Conservation (phyloP, 1,284 basidiomycete genomes). For the Puccinia horiana region DNA sequence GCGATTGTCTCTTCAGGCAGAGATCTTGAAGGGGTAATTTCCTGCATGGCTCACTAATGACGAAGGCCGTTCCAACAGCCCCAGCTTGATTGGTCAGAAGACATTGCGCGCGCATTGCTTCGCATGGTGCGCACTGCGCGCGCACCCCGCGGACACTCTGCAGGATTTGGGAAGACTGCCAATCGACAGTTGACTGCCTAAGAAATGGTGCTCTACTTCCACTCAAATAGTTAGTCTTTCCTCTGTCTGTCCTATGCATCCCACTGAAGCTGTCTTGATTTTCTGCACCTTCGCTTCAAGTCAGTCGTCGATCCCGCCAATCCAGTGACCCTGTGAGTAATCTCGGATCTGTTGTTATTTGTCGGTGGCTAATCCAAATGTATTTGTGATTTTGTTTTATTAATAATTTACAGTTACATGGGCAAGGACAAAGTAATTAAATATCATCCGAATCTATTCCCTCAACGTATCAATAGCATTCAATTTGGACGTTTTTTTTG, state of each 20-base stretch:
- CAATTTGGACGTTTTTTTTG: background rate
- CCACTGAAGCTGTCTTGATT: background rate
- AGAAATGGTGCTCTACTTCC: conserved; percentile 30
- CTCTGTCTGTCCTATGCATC: background rate
- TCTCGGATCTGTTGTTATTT: background rate
- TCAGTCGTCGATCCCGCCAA: conserved; percentile 35
- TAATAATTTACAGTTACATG: conserved; percentile 24
- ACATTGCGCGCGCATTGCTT: background rate
- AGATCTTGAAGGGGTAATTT: background rate
- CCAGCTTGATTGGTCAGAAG: background rate
- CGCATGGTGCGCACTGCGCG: background rate
- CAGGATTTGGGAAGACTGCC: too few species aligned
- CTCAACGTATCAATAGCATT: background rate
- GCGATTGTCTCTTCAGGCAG: conserved; percentile 63
- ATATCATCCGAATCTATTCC: background rate
- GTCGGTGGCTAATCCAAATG: background rate
- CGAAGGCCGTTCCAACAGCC: background rate
- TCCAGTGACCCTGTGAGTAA: conserved; percentile 34
- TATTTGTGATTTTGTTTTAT: background rate
- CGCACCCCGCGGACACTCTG: too few species aligned
- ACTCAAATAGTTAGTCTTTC: conserved; percentile 25
- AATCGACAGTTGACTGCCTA: too few species aligned
- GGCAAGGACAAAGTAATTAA: conserved; percentile 43
- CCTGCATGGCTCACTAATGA: background rate
- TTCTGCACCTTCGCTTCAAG: background rate